Percentiles rank a stretch among this genome's conserved stretches.
phyloP scores from a whole-genome alignment of 495 filamentous ascomycete species.

The Penicillium atrosanguineum region DNA sequence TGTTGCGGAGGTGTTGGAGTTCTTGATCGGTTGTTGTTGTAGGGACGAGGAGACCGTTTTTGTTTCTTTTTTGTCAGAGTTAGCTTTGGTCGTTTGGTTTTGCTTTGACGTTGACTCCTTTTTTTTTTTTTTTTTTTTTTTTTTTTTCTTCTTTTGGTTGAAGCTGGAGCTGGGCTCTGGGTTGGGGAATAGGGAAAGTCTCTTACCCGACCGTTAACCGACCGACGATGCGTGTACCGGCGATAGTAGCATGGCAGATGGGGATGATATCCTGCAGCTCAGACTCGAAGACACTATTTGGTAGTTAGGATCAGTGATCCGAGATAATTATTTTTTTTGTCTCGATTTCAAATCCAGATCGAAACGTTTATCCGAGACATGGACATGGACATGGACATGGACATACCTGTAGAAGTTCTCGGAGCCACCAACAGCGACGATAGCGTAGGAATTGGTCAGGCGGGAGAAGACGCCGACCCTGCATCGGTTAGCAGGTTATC shows the following conservation, averaged over 20 bases:
- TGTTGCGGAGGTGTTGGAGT: conserved; percentile 92
- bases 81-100: conserved; percentile 5
- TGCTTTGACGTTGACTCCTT: too few relatives aligned
- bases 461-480: conserved; percentile 96
- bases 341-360: too few relatives aligned
- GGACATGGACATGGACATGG: not conserved
- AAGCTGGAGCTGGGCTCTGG: not conserved
- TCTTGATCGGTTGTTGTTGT: conserved; percentile 97
- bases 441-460: conserved; percentile 91
- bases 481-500: not conserved
- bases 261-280: conserved; percentile 97
- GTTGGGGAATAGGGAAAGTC: not conserved
- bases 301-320: not conserved
- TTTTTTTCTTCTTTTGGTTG: not conserved
- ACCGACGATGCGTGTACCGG: conserved; percentile 92
- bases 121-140: conserved; percentile 4
- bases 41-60: conserved; percentile 92
- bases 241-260: conserved; percentile 96
- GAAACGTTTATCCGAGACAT: too few relatives aligned
- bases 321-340: not conserved
- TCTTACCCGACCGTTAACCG: conserved; percentile 90
- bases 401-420: conserved; percentile 93
- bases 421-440: conserved; percentile 89
- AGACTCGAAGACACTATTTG: conserved; percentile 77
- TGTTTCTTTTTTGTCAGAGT: conserved; percentile 63